Evolutionary conservation across 2,329 filamentous ascomycete genomes (phyloP).

Genomic region (Chrysosporium keratinophilum): DNA sequence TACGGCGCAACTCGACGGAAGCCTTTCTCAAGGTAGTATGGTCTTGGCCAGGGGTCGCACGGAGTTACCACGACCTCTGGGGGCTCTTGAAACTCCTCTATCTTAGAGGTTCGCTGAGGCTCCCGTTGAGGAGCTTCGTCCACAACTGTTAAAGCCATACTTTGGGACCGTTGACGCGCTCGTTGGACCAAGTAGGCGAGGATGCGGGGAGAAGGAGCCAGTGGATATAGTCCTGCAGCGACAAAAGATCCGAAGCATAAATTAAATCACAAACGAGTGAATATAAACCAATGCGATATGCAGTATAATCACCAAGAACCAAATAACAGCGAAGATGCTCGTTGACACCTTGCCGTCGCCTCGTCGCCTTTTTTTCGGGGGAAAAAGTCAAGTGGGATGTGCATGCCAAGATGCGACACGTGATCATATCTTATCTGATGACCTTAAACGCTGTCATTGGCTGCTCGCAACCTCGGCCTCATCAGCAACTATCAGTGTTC

Average conservation of each 20-base stretch:
- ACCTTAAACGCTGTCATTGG: neutral
- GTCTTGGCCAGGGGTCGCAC: constrained; percentile 48
- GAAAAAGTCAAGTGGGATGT: neutral
- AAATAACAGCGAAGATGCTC: neutral
- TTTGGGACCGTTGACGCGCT: constrained; percentile 26
- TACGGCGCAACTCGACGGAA: constrained; percentile 78
- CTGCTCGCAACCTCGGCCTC: neutral
- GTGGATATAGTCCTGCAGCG: neutral
- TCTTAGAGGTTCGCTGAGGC: constrained; percentile 6
- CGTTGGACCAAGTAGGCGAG: constrained; percentile 32
- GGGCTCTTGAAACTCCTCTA: constrained; percentile 21
- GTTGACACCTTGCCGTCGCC: neutral
- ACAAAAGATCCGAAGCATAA: neutral
- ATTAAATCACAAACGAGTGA: neutral
- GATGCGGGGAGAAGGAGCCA: constrained; percentile 33
- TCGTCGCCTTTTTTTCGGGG: neutral
- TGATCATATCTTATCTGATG: constrained; percentile 7
- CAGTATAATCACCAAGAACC: neutral
- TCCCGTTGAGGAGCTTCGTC: constrained; percentile 16
- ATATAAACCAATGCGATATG: neutral
- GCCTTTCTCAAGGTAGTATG: constrained; percentile 75
- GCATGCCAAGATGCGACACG: neutral
- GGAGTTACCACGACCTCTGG: constrained; percentile 26
- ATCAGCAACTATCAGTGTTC: neutral
- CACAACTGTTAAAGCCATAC: constrained; percentile 31